A percentile compares a stretch with the other conserved stretches of the same genome.
phyloP scores from a whole-genome alignment of 305 asterid species.

The Ilex paraguariensis region DNA sequence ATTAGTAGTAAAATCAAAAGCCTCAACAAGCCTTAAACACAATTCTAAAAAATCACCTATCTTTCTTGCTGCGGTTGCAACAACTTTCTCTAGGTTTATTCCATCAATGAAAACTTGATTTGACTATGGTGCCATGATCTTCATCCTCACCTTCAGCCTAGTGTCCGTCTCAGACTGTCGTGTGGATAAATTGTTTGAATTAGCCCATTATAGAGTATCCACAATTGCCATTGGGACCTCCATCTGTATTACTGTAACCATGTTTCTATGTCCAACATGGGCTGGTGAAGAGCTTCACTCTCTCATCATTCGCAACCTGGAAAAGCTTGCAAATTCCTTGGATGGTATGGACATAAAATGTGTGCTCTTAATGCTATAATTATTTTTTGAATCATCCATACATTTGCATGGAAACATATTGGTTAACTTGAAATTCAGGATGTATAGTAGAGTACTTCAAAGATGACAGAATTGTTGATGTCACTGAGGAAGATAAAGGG shows the following conservation, averaged over 20 bases:
- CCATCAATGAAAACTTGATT: constrained; percentile 34
- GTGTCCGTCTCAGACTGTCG: constrained; percentile 43
- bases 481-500: too few relatives aligned
- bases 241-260: constrained; percentile 24
- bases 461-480: too few relatives aligned
- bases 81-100: constrained; percentile 34
- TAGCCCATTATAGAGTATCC: constrained; percentile 30
- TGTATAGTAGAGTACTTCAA: constrained; percentile 52
- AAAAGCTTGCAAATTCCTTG: constrained; percentile 35
- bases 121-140: constrained; percentile 34
- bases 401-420: neutral
- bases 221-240: constrained; percentile 32
- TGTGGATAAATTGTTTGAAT: constrained; percentile 24
- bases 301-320: constrained; percentile 24
- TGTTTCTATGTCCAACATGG: constrained; percentile 29
- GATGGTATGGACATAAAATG: constrained; percentile 17
- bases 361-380: too few relatives aligned
- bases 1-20: too few relatives aligned
- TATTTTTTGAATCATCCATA: too few relatives aligned
- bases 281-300: constrained; percentile 35
- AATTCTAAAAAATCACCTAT: neutral
- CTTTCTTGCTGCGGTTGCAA: constrained; percentile 29
- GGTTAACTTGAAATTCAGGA: constrained; percentile 25
- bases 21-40: too few relatives aligned
- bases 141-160: too few relatives aligned